Conservation (phyloP, 2,329 filamentous ascomycete species). For the Cercospora zeae-maydis region DNA sequence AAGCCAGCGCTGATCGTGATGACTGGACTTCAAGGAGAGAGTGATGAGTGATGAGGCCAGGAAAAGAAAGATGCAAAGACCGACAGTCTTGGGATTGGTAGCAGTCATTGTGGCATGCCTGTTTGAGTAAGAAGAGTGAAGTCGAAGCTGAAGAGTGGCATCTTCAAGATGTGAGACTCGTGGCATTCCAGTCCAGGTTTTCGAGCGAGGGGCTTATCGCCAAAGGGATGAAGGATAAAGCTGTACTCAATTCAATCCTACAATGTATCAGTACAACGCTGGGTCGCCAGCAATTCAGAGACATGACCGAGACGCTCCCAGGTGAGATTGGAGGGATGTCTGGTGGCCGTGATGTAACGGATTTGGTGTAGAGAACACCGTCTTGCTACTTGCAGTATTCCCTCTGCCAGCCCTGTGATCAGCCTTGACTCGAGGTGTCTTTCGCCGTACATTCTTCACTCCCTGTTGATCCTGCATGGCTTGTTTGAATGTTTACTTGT, state of each 20-base stretch:
- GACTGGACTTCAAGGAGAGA: constrained; percentile 28
- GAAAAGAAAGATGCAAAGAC: constrained; percentile 36
- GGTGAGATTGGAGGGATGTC: no score
- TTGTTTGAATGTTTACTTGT: no score
- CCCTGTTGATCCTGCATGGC: no score
- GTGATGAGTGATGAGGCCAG: constrained; percentile 36
- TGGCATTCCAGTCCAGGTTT: constrained; percentile 4
- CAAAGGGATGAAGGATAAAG: background rate
- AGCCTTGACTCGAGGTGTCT: no score
- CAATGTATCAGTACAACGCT: background rate
- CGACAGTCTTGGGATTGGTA: constrained; percentile 30
- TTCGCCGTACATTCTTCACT: no score
- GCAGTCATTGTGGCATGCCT: constrained; percentile 23
- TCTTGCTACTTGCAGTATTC: no score
- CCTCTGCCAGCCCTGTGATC: no score
- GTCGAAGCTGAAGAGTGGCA: constrained; percentile 8
- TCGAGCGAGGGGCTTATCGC: constrained; percentile 7
- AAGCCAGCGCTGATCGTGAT: constrained; percentile 24
- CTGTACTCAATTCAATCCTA: background rate
- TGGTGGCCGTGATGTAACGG: no score
- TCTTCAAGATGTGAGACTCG: constrained; percentile 5
- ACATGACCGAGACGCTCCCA: no score
- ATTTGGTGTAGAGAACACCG: no score
- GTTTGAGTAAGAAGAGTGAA: background rate
- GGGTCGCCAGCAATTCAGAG: no score